Conservation (phyloP, 139 green algal species). For the Chlamydomonas sp. region DNA sequence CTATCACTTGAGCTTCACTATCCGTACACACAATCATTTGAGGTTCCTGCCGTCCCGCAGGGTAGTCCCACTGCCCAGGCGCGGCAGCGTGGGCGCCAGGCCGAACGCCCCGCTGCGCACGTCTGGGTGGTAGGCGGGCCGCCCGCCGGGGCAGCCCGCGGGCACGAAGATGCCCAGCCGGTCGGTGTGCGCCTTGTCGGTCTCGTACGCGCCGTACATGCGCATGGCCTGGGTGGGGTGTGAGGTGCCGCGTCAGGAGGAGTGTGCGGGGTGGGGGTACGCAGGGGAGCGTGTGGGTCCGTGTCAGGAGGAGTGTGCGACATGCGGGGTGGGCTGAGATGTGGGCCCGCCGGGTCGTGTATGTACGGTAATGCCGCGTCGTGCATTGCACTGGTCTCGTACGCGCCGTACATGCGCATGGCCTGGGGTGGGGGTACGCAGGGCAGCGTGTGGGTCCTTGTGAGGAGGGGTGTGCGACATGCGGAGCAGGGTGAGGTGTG, state of each 20-base stretch:
- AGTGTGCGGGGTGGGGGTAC: not conserved
- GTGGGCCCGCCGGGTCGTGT: too few relatives aligned
- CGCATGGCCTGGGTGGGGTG: conserved; percentile 45
- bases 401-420: too few relatives aligned
- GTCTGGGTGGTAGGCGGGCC: conserved; percentile 29
- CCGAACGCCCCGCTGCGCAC: conserved; percentile 21
- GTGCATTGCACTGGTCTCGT: too few relatives aligned
- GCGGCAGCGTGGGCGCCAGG: conserved; percentile 14
- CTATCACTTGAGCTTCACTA: too few relatives aligned
- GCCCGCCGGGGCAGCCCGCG: conserved; percentile 6
- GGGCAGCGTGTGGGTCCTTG: too few relatives aligned
- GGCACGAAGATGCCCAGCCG: conserved; percentile 20
- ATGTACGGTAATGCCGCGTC: too few relatives aligned
- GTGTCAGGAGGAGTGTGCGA: too few relatives aligned
- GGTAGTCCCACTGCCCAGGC: not conserved
- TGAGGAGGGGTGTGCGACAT: too few relatives aligned
- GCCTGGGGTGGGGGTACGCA: too few relatives aligned
- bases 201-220: conserved; percentile 49
- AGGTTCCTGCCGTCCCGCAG: conserved; percentile 27
- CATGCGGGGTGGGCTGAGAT: too few relatives aligned
- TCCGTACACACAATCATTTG: not conserved
- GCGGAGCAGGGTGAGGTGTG: too few relatives aligned
- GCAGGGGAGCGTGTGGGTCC: too few relatives aligned
- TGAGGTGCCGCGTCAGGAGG: not conserved
- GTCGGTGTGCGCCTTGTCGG: conserved; percentile 24